Evolutionary conservation across 2,329 filamentous ascomycete genomes (phyloP), one percentile per base, ranked within the genome.

Genomic region (Penicillium sp.): DNA sequence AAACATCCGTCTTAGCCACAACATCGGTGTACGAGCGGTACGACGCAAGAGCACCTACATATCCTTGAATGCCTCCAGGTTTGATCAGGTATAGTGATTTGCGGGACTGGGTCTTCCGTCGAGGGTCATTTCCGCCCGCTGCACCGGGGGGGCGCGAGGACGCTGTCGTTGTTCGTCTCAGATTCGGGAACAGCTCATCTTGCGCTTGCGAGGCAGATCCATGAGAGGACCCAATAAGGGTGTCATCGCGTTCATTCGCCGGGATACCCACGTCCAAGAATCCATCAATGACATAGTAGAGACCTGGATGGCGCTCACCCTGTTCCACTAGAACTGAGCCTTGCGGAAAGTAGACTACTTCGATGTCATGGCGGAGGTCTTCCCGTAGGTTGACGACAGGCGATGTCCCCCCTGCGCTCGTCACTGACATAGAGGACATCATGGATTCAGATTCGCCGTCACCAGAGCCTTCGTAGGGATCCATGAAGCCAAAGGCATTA

Each of bases 201-300:
- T 68, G 63, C 9, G 66, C 54, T 59, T 66, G 65, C 12, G 65
- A 61, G 50, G 73, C 60, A 3, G 57, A 54, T 10, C 68, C 62
- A 43, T 69, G 69, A 5, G 74, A 75, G 1, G 68, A 50, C 10
- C 75, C 73, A 17, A 77, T 71, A 13, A 76, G 66, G 47, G 78
- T 75, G 33, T 75, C 73, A 8, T 64, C 78, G 46, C 84, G 81
- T n/a, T 89, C 86, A 41, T 88, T 85, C 0, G 85, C 80, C 2
- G 90, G 87, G n/a, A 95, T 88, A 60, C 91, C 92, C 43, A 97
- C 93, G 69, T 99, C 94, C 37, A 99, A 79, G 68, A 99, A 99
- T 0, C 94, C 94, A 72, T 99, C 94, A 50, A 99, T 89, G 3
- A 99, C 93, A 75, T 99, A 99, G 77, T 99, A 99, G 0, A 99